A percentile compares a stretch with the other conserved stretches of the same genome.
phyloP scores from a whole-genome alignment of 305 asterid species.

The Solanum chacoense region DNA sequence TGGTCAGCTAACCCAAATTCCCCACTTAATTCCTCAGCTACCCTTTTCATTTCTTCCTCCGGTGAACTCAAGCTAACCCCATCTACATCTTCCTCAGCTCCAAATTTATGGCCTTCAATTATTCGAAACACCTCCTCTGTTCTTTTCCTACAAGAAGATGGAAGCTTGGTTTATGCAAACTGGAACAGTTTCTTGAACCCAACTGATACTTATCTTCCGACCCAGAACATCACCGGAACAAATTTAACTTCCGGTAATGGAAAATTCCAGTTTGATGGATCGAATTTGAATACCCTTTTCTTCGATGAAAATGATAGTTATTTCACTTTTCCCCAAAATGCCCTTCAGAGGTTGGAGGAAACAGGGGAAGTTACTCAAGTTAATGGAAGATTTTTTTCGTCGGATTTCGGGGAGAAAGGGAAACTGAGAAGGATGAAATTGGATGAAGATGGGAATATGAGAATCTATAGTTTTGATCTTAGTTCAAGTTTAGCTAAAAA shows the following conservation, averaged over 20 bases:
- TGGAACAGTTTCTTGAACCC: constrained; percentile 55
- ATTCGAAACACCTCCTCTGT: constrained; percentile 13
- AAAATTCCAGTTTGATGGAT: constrained; percentile 32
- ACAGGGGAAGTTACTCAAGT: constrained; percentile 29
- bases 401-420: constrained; percentile 42
- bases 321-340: constrained; percentile 18
- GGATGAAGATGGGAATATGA: constrained; percentile 66
- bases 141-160: constrained; percentile 29
- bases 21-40: constrained; percentile 40
- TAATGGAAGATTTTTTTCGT: constrained; percentile 15
- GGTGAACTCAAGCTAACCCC: constrained; percentile 44
- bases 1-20: constrained; percentile 35
- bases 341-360: constrained; percentile 23
- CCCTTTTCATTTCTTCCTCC: constrained; percentile 31
- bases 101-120: constrained; percentile 40
- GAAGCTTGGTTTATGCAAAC: constrained; percentile 46
- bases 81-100: constrained; percentile 12
- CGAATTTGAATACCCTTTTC: constrained; percentile 29
- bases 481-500: constrained; percentile 1
- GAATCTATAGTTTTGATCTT: constrained; percentile 44
- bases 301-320: constrained; percentile 29
- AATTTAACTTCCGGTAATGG: constrained; percentile 29
- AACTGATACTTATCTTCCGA: constrained; percentile 53
- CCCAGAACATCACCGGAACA: constrained; percentile 35
- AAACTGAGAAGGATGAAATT: constrained; percentile 45